phyloP scores from a whole-genome alignment of 1,284 basidiomycete species.

The Moesziomyces parantarcticus region DNA sequence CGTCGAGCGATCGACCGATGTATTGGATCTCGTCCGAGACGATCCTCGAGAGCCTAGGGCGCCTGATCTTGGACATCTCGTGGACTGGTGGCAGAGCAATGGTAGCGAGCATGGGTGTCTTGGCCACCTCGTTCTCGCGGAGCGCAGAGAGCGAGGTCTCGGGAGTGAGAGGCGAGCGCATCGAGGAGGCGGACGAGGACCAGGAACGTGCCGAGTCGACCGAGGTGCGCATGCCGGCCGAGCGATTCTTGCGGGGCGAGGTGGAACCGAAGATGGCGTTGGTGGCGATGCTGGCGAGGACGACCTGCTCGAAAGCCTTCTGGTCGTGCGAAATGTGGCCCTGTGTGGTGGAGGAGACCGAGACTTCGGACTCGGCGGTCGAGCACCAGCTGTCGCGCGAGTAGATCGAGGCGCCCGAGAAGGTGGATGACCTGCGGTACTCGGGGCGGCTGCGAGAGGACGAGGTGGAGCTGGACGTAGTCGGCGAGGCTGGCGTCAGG shows the following conservation, averaged over 20 bases:
- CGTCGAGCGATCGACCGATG: conserved; percentile 37
- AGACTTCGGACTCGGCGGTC: conserved; percentile 15
- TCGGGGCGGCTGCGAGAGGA: conserved; percentile 20
- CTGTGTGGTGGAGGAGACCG: conserved; percentile 16
- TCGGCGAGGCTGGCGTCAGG: conserved; percentile 6
- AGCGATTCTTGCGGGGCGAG: conserved; percentile 30
- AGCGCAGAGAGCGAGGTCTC: conserved; percentile 14
- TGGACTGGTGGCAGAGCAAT: conserved; percentile 9
- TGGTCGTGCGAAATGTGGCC: conserved; percentile 30
- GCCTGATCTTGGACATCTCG: conserved; percentile 13
- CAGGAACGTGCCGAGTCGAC: conserved; percentile 23
- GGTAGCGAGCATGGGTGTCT: conserved; percentile 11
- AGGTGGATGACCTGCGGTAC: conserved; percentile 17
- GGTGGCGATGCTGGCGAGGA: conserved; percentile 17
- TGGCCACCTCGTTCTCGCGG: conserved; percentile 24
- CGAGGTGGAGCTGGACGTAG: conserved; percentile 6
- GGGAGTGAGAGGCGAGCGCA: conserved; percentile 26
- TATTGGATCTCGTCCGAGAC: conserved; percentile 33
- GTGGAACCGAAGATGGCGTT: conserved; percentile 44
- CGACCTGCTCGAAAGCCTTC: conserved; percentile 20
- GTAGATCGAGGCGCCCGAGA: conserved; percentile 25
- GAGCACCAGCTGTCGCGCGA: conserved; percentile 40
- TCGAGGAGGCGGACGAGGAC: conserved; percentile 19
- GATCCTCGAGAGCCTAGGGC: conserved; percentile 13
- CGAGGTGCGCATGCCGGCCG: conserved; percentile 17